phyloP scores from a whole-genome alignment of 805 yeast genomes.

The Huiozyma sinensis region DNA sequence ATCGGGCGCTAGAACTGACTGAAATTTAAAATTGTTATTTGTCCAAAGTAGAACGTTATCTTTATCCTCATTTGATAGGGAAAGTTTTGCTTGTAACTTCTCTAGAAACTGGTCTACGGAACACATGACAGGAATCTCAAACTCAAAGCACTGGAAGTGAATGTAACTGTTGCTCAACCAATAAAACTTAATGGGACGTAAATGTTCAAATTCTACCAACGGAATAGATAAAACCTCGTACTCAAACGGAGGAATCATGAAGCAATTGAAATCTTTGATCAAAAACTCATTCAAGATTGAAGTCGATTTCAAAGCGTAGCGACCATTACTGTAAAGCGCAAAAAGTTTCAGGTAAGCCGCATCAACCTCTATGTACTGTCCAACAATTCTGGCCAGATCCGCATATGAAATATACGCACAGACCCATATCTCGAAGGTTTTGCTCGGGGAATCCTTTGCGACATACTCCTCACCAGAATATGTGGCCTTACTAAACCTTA shows the following conservation, averaged over 20 bases:
- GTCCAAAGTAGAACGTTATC: conserved; percentile 49
- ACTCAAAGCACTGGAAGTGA: conserved; percentile 57
- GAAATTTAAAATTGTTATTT: conserved; percentile 27
- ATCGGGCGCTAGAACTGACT: conserved; percentile 28
- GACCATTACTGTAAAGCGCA: conserved; percentile 49
- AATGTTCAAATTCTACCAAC: conserved; percentile 63
- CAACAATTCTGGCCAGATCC: conserved; percentile 53
- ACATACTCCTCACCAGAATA: conserved; percentile 22
- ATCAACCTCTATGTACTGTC: conserved; percentile 40
- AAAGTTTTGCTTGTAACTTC: conserved; percentile 45
- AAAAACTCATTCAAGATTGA: conserved; percentile 26
- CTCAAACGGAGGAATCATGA: conserved; percentile 40
- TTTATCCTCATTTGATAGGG: conserved; percentile 38
- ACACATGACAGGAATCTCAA: conserved; percentile 56
- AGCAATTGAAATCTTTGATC: conserved; percentile 29
- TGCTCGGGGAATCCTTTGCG: conserved; percentile 7
- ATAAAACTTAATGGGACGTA: conserved; percentile 51
- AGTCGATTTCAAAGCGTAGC: conserved; percentile 35
- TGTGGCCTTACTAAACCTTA: conserved; percentile 31
- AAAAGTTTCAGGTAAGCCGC: conserved; percentile 57
- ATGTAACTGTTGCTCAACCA: conserved; percentile 70
- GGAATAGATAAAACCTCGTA: conserved; percentile 73
- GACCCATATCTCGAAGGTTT: conserved; percentile 53
- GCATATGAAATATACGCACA: conserved; percentile 48
- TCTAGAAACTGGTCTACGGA: conserved; percentile 44